Base-by-base conservation (phyloP, 805 yeast species). In the Candida sonorensis region DNA sequence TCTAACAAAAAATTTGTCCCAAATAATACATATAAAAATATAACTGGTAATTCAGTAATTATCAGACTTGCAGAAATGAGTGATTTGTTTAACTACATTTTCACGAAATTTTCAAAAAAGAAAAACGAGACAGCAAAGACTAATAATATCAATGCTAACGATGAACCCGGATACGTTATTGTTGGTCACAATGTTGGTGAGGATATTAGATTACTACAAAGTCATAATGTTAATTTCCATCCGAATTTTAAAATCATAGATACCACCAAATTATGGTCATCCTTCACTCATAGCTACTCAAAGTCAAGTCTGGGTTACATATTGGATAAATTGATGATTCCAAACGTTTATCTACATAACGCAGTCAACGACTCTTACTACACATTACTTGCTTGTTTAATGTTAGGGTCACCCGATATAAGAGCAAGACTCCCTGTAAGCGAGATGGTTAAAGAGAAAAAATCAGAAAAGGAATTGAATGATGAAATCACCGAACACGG, bases 331-430 rank as follows among this genome's bases (percentile, higher is more conserved):
- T 36, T 55, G 10, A 38, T 44, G 14, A 41, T 55, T 10, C 61
- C 61, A 2, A 32, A 46, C 39, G 42, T 55, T 2, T 55, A 38
- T 25, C 35, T 53, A 15, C 61, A 55, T 30, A 55, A 55, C 34
- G 61, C 54, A 8, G 59, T 40, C 20, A 55, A 55, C 29, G 61
- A 55, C 28, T 47, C 59, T 2, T 55, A 55, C 33, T 55, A 46
- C 27, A 53, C 58, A 3, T 33, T 55, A 17, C 27, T 53, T 7
- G 46, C 40, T 5, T 44, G 56, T 27, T 30, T 54, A 13, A 47
- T 45, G 51, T 37, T 54, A 20, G 20, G 48, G 7, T 49, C 55
- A 4, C 44, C 53, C 1, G 56, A 51, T 18, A 26, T 44, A 11
- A 37, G 59, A 29, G 42, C n/a, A n/a, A n/a, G n/a, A n/a, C n/a